Conservation (phyloP, 2,329 filamentous ascomycete species). For the Penicillium sclerotiorum region DNA sequence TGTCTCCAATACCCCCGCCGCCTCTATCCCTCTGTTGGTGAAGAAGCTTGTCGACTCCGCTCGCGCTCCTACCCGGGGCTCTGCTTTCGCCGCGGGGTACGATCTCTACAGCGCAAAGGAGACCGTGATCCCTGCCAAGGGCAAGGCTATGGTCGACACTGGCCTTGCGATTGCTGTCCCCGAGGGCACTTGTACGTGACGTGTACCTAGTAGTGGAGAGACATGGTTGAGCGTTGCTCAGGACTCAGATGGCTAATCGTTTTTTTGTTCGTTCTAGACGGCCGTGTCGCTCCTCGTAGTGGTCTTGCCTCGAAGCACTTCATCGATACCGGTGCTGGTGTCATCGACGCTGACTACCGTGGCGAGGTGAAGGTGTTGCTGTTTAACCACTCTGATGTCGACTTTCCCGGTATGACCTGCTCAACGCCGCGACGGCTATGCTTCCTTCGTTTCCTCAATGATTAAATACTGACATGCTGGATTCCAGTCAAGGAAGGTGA, state of each 20-base stretch:
- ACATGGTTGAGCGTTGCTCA: neutral
- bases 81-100: constrained; percentile 87
- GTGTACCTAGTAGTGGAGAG: neutral
- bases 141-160: constrained; percentile 85
- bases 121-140: constrained; percentile 75
- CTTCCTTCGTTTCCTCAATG: no score
- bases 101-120: constrained; percentile 81
- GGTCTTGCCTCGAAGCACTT: constrained; percentile 91
- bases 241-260: constrained; percentile 5
- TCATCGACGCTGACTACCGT: constrained; percentile 97
- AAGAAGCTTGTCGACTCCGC: constrained; percentile 84
- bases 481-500: constrained; percentile 81
- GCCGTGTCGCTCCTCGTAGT: constrained; percentile 86
- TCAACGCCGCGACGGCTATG: no score
- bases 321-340: constrained; percentile 93
- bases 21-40: constrained; percentile 67
- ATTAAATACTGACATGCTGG: no score
- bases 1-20: constrained; percentile 32
- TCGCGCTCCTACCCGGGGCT: constrained; percentile 83
- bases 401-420: constrained; percentile 67
- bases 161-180: constrained; percentile 91
- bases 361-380: constrained; percentile 92
- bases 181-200: constrained; percentile 76
- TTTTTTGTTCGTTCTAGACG: constrained; percentile 60
- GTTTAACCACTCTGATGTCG: constrained; percentile 84